phyloP scores from a whole-genome alignment of 192 early-diverging fungal species.

The Backusella sp. region DNA sequence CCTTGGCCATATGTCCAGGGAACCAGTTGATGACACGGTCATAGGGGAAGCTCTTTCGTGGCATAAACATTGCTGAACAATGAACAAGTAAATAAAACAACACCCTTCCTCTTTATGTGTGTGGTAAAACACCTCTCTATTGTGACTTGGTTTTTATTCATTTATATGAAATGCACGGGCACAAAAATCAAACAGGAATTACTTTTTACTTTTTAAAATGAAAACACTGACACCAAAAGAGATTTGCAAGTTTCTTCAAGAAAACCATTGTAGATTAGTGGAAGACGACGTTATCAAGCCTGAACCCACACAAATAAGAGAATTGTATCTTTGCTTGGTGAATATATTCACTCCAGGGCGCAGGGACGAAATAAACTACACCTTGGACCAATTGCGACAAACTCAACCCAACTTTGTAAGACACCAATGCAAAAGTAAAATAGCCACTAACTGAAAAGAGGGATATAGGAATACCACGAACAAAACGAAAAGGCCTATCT shows the following conservation, averaged over 20 bases:
- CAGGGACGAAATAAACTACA: background rate
- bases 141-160: too few relatives aligned
- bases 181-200: too few relatives aligned
- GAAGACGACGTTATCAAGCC: background rate
- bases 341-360: background rate
- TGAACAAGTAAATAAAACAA: too few relatives aligned
- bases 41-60: constrained; percentile 33
- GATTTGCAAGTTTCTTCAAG: background rate
- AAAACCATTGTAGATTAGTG: background rate
- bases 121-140: too few relatives aligned
- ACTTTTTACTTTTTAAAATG: too few relatives aligned
- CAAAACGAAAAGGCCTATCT: background rate
- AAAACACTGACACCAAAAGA: background rate
- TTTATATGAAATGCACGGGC: too few relatives aligned
- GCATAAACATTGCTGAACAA: constrained; percentile 11
- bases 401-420: background rate
- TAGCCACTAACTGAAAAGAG: background rate
- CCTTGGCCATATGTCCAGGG: constrained; percentile 86
- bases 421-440: background rate
- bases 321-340: background rate
- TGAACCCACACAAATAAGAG: background rate
- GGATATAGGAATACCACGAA: background rate
- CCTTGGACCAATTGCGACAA: background rate
- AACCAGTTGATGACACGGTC: constrained; percentile 83
- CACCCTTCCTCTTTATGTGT: too few relatives aligned